Percentiles rank a stretch among this genome's conserved stretches.
These are phyloP conservation scores for Lactifluus subvellereus DNA, from an alignment of 768 basidiomycete genomes.

Conservation along the genomic window DNA sequence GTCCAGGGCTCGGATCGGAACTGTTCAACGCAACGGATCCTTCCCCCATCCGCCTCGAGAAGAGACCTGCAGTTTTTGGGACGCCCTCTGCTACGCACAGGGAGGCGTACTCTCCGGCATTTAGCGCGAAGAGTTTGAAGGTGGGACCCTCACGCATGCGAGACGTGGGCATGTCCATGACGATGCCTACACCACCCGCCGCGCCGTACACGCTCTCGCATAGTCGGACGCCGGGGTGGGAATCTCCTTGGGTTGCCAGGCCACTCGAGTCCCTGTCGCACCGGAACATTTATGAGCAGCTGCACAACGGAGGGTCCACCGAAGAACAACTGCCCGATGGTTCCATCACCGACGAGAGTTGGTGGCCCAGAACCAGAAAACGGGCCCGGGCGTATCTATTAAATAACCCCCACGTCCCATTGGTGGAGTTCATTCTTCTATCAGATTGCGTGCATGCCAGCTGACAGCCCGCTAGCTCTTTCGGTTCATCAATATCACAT, in stretches of 20 bases:
- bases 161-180: slow-evolving; percentile 27
- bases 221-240: slow-evolving; percentile 57
- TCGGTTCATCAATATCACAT: slow-evolving; percentile 76
- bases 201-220: slow-evolving; percentile 49
- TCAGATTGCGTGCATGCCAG: not conserved
- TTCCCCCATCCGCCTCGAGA: slow-evolving; percentile 7
- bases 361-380: slow-evolving; percentile 37
- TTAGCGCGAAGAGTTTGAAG: slow-evolving; percentile 28
- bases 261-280: slow-evolving; percentile 26
- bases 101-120: not conserved
- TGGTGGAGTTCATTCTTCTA: slow-evolving; percentile 43
- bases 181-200: slow-evolving; percentile 32
- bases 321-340: slow-evolving; percentile 13
- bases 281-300: slow-evolving; percentile 9
- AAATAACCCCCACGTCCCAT: slow-evolving; percentile 68
- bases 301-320: slow-evolving; percentile 11
- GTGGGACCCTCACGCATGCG: slow-evolving; percentile 14
- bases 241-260: slow-evolving; percentile 58
- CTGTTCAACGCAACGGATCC: not conserved
- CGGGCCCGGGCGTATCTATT: slow-evolving; percentile 61
- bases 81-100: not conserved
- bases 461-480: slow-evolving; percentile 51
- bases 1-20: slow-evolving; percentile 25
- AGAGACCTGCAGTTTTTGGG: not conserved
- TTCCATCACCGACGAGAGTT: slow-evolving; percentile 20